Percentiles rank a stretch among this genome's conserved stretches.
Conservation (phyloP, 2,329 filamentous ascomycete genomes). For the Tolypocladium tropicale region DNA sequence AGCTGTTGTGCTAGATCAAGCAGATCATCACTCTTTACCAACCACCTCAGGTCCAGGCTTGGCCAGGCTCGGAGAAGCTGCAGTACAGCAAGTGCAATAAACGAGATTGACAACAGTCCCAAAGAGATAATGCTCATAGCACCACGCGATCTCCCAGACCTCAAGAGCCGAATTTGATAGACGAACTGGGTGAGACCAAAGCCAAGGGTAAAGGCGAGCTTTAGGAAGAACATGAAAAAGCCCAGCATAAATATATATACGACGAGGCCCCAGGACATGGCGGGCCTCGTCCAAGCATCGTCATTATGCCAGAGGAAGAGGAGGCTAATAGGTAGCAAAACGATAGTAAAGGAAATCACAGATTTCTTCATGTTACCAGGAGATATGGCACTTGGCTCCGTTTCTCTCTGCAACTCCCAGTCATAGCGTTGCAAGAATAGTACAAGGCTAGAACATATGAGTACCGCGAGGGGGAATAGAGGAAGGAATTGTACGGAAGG, state of each 20-base stretch:
- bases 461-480: background rate
- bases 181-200: background rate
- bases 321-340: background rate
- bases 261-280: background rate
- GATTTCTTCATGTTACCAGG: background rate
- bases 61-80: background rate
- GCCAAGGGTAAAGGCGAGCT: background rate
- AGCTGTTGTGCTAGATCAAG: no score
- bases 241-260: background rate
- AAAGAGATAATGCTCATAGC: background rate
- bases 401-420: background rate
- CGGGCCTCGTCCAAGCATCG: background rate
- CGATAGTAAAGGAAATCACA: background rate
- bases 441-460: background rate
- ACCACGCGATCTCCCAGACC: background rate
- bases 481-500: background rate
- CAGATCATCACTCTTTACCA: background rate
- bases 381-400: background rate
- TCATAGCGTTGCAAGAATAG: background rate
- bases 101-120: background rate
- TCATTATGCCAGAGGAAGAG: background rate
- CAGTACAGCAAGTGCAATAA: background rate
- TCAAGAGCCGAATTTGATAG: background rate
- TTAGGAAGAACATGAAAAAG: background rate
- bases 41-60: background rate